Conservation (phyloP, 1,284 basidiomycete species). For the Ganoderma lingzhi region DNA sequence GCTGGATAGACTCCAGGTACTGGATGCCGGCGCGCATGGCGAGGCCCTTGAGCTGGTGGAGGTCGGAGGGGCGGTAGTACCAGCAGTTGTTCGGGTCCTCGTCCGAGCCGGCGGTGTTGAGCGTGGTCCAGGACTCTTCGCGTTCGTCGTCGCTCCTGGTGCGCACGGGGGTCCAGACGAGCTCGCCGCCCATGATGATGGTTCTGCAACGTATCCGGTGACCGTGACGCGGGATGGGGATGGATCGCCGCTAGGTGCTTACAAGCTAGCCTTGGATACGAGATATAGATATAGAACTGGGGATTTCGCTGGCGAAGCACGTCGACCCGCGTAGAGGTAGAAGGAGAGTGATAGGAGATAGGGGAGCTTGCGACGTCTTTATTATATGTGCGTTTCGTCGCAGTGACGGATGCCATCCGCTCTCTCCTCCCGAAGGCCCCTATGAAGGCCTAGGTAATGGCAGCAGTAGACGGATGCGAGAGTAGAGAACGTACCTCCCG, state of each 20-base stretch:
- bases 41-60: neutral
- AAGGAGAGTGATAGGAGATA: too few species aligned
- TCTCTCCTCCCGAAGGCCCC: too few species aligned
- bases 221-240: neutral
- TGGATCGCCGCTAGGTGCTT: too few species aligned
- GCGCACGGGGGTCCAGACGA: neutral
- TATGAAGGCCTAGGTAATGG: too few species aligned
- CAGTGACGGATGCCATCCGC: too few species aligned
- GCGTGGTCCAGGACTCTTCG: neutral
- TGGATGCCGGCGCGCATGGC: neutral
- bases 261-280: too few species aligned
- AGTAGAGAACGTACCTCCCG: neutral
- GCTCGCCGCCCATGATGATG: neutral
- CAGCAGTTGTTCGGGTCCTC: slow-evolving; percentile 1
- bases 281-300: too few species aligned
- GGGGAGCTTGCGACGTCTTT: too few species aligned
- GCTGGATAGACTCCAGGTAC: neutral
- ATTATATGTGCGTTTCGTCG: too few species aligned
- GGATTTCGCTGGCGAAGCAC: too few species aligned
- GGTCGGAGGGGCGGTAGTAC: neutral
- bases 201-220: neutral
- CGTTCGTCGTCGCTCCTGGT: neutral
- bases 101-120: neutral
- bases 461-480: too few species aligned
- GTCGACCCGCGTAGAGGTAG: too few species aligned